Base-by-base conservation (phyloP, 768 basidiomycete genomes). In the Hericium coralloides region DNA sequence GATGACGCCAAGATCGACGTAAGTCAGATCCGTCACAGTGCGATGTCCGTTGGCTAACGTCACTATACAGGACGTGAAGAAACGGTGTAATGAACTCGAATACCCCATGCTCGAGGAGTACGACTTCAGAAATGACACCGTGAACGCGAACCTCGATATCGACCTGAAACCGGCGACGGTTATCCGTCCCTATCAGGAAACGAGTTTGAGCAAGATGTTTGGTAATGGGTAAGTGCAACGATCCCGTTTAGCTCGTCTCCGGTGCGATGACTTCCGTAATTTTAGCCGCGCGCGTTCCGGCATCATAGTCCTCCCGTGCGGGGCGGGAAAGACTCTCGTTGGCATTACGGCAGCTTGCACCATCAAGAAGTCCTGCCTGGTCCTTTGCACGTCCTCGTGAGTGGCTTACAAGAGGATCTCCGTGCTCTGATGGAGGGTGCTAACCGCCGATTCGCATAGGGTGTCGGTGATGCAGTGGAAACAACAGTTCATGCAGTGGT, bases 331-430 rank as follows among this genome's bases (percentile, higher is more conserved):
- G 76, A 99, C 97, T 12, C 79, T 99, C 4, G 97, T 99, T 10
- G 97, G 97, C n/a, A 98, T 99, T 67, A 98, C 95, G 2, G 97
- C 97, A 12, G 97, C 97, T 17, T 98, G 95, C 67, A 99, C 97
- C 25, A 95, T 99, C 75, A 98, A 98, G 76, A 99, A 99, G 74
- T 97, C 94, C 22, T 95, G 93, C 68, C 79, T 99, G 17, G 95
- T 99, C 14, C 76, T 99, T 47, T 98, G 95, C 72, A 99, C 97
- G 22, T 98, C 95, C 50, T 94, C 92, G 94, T 97, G 71, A 74
- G 93, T 78, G 17, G 22, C 53, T 49, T 55, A 47, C 52, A 31
- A 31, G 31, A 31, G 31, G 31, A 31, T 31, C 31, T 31, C 7
- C 31, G 31, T 6, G 31, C 8, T 31, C 31, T 31, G 31, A 31